A percentile compares a stretch with the other conserved stretches of the same genome.
Evolutionary conservation across 495 filamentous ascomycete genomes (phyloP).

Genomic region (Aspergillus cavernicola): DNA sequence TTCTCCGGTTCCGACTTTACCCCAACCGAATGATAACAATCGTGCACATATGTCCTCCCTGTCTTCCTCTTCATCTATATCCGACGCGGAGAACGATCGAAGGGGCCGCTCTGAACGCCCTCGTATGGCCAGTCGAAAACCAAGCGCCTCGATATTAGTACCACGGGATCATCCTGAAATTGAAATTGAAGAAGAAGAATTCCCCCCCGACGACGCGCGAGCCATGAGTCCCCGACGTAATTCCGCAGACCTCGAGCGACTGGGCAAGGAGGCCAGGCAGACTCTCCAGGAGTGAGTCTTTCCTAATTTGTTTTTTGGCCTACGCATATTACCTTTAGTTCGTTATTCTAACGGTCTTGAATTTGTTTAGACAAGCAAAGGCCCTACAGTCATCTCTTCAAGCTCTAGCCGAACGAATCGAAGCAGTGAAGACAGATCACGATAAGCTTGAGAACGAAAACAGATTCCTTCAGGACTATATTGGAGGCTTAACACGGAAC

Average conservation of each 20-base stretch:
- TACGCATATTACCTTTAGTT: not conserved
- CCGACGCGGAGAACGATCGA: slow-evolving; percentile 45
- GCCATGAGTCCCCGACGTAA: slow-evolving; percentile 93
- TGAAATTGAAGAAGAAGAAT: slow-evolving; percentile 62
- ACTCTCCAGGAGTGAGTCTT: slow-evolving; percentile 60
- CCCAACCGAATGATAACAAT: slow-evolving; percentile 43
- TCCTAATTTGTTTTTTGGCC: not conserved
- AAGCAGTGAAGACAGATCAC: slow-evolving; percentile 89
- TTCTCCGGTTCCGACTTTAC: slow-evolving; percentile 40
- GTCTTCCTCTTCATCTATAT: slow-evolving; percentile 46
- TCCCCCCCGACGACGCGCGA: slow-evolving; percentile 81
- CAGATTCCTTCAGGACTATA: slow-evolving; percentile 87
- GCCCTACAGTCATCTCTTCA: slow-evolving; percentile 82
- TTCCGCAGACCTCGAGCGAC: slow-evolving; percentile 78
- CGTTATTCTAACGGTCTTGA: not conserved
- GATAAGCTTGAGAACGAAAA: slow-evolving; percentile 94
- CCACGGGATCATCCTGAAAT: slow-evolving; percentile 67
- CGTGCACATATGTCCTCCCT: slow-evolving; percentile 41
- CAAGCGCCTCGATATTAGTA: slow-evolving; percentile 77
- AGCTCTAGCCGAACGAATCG: slow-evolving; percentile 85
- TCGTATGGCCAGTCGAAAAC: slow-evolving; percentile 61
- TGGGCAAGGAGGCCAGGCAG: slow-evolving; percentile 74
- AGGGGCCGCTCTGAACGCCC: slow-evolving; percentile 46
- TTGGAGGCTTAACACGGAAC: slow-evolving; percentile 50
- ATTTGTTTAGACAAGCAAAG: slow-evolving; percentile 68